Evolutionary conservation across 768 basidiomycete genomes (phyloP).

Genomic region (Trichaptum fuscoviolaceum): DNA sequence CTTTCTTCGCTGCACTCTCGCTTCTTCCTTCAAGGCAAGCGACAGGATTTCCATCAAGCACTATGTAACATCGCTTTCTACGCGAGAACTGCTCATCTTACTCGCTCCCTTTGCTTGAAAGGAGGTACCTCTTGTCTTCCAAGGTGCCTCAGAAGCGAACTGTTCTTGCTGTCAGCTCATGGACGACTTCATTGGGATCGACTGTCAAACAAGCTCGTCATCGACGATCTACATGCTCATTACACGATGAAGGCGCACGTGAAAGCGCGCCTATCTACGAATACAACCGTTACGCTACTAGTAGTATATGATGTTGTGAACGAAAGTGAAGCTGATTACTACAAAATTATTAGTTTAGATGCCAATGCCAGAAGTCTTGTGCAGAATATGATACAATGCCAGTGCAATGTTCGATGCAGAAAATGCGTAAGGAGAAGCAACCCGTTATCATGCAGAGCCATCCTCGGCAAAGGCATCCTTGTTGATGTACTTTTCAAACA

Average conservation of each 20-base stretch:
- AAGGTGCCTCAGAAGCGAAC: neutral
- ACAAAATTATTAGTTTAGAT: slow-evolving; percentile 4
- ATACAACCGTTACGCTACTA: slow-evolving; percentile 3
- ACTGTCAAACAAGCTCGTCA: neutral
- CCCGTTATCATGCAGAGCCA: slow-evolving; percentile 8
- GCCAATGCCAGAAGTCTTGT: neutral
- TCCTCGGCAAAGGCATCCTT: slow-evolving; percentile 25
- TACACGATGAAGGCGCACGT: slow-evolving; percentile 1
- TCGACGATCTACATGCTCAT: neutral
- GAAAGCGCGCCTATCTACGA: slow-evolving; percentile 6
- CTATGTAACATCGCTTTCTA: neutral
- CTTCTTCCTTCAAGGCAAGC: neutral
- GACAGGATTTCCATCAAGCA: neutral
- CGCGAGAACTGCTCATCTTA: neutral
- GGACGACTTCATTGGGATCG: neutral
- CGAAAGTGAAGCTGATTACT: slow-evolving; percentile 3
- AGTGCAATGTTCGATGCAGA: slow-evolving; percentile 6
- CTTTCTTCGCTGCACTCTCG: neutral
- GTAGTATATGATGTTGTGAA: neutral
- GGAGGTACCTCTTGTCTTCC: neutral
- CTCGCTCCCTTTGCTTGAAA: neutral
- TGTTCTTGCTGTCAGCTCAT: neutral
- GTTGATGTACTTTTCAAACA: slow-evolving; percentile 41
- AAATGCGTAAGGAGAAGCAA: neutral
- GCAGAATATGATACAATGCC: slow-evolving; percentile 13